Evolutionary conservation across 139 green algal species (phyloP).

Genomic region (Picochlorum sp.): DNA sequence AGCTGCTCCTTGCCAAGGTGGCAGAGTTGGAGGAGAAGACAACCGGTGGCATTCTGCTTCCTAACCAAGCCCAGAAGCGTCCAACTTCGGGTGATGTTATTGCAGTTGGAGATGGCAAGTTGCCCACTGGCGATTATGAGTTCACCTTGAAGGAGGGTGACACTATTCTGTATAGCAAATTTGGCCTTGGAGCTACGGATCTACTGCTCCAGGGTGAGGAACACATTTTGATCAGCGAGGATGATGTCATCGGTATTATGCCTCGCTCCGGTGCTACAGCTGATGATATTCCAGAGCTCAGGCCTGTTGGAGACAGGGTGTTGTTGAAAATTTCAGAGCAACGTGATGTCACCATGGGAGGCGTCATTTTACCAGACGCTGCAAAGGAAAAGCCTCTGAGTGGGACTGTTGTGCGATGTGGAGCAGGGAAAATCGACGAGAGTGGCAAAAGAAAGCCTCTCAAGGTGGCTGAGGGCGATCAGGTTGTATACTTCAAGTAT

Average conservation of each 20-base stretch:
- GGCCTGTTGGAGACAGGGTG: conserved; percentile 76
- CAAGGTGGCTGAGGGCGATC: conserved; percentile 42
- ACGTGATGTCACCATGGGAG: conserved; percentile 70
- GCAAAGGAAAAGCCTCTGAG: conserved; percentile 79
- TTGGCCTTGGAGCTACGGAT: conserved; percentile 86
- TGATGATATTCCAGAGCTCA: conserved; percentile 78
- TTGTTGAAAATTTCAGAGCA: conserved; percentile 76
- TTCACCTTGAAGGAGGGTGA: conserved; percentile 51
- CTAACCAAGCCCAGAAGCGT: conserved; percentile 60
- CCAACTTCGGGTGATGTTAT: conserved; percentile 69
- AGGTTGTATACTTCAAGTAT: conserved; percentile 88
- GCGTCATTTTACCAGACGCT: conserved; percentile 81
- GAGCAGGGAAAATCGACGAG: conserved; percentile 61
- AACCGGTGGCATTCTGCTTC: conserved; percentile 82
- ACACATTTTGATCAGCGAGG: conserved; percentile 80
- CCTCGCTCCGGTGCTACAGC: conserved; percentile 54
- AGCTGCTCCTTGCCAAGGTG: conserved; percentile 84
- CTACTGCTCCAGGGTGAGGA: conserved; percentile 57
- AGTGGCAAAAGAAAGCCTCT: conserved; percentile 51
- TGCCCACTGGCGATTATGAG: conserved; percentile 35
- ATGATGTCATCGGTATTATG: conserved; percentile 86
- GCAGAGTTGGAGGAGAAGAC: conserved; percentile 70
- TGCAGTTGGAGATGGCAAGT: conserved; percentile 51
- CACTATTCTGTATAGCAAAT: conserved; percentile 90
- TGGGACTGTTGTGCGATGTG: conserved; percentile 44